Evolutionary conservation across 148 eudicot genomes (phyloP), one percentile per base, ranked within the genome.

Genomic region (Cornus suecica): DNA sequence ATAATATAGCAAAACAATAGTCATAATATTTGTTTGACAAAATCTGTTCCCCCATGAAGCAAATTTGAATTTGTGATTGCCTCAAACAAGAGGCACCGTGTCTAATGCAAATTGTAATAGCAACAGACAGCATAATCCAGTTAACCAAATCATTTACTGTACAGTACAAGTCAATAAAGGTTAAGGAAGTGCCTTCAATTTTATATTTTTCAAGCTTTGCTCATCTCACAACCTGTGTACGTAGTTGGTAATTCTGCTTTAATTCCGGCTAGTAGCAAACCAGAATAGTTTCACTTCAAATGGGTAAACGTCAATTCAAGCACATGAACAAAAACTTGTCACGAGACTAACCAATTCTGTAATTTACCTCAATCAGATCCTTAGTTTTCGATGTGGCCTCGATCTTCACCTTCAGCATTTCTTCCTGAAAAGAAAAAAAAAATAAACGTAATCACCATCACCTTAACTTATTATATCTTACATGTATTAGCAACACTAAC

Each of bases 331-430:
- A 48, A 14, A 48, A 48, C 54, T 48, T 0, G 3, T 48, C 18
- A 18, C 15, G 3, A 16, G 15, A 48, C 20, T 48, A 37, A 37
- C 42, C 42, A 69, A 22, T 42, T 61, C 20, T 3, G 22, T 22
- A 2, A 16, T 37, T 78, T 78, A 94, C 98, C 97, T 92, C 94
- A 65, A 75, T 77, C 54, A 94, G 70, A 80, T 90, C 90, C 71
- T 83, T 89, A 70, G 70, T 65, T 76, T 84, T 92, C 24, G 98
- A 83, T 71, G 91, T 87, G 65, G 92, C 95, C 84, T 90, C 95
- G 74, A 72, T 80, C 75, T 88, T 92, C 51, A 95, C 92, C 84
- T 90, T 90, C 87, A 87, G 86, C 88, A 92, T 65, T 83, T 94
- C 97, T 80, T 90, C 97, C 98, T 94, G 66, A 10, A 77, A 71